Percentiles rank a stretch among this genome's conserved stretches.
These are phyloP conservation scores for Beauveria varroae DNA, from an alignment of 2,329 filamentous ascomycete species.

Conservation along the genomic window DNA sequence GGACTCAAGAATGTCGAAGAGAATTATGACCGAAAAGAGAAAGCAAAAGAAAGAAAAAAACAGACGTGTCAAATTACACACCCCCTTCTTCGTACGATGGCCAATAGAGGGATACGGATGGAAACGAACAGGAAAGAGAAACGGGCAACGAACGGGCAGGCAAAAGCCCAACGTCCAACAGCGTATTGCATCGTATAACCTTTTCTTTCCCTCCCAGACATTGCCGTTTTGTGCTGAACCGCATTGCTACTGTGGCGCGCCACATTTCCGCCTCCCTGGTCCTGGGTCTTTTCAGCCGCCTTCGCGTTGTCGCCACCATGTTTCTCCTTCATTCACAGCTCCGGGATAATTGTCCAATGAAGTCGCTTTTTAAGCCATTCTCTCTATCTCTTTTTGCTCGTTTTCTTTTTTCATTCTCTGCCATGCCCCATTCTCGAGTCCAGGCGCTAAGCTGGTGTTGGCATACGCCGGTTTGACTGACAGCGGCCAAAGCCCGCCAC, in stretches of 20 bases:
- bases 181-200: background rate
- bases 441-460: slow-evolving; percentile 7
- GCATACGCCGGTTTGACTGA: background rate
- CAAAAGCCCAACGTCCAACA: background rate
- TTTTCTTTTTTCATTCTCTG: background rate
- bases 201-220: background rate
- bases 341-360: background rate
- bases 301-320: background rate
- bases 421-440: slow-evolving; percentile 9
- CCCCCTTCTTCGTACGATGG: background rate
- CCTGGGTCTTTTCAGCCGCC: background rate
- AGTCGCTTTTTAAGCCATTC: background rate
- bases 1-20: too few relatives aligned
- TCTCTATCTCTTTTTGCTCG: background rate
- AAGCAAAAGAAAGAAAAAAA: too few relatives aligned
- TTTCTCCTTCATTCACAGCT: background rate
- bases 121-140: too few relatives aligned
- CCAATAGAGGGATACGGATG: background rate
- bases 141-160: background rate
- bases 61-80: too few relatives aligned
- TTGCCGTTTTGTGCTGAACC: background rate
- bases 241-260: background rate
- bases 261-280: slow-evolving; percentile 1
- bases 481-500: background rate
- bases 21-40: too few relatives aligned